Conservation (phyloP, 2,329 filamentous ascomycete species). For the Alternaria infectoria region DNA sequence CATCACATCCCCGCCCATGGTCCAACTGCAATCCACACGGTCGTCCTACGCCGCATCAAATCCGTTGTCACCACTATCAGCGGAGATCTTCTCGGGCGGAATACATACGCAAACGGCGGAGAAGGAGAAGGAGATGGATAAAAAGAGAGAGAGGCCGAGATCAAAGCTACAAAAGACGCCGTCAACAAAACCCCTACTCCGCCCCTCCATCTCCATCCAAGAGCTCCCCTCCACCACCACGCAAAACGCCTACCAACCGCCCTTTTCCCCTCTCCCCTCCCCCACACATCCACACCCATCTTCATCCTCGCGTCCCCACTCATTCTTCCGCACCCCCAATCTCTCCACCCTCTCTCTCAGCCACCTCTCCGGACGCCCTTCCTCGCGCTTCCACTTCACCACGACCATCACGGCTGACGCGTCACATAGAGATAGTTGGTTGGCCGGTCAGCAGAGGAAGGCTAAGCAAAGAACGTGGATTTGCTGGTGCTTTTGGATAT, state of each 20-base stretch:
- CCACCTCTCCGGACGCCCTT: constrained; percentile 31
- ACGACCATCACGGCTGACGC: constrained; percentile 40
- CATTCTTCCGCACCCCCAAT: constrained; percentile 20
- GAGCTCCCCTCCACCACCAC: neutral
- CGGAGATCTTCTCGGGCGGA: neutral
- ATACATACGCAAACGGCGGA: neutral
- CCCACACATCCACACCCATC: neutral
- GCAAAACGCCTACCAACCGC: neutral
- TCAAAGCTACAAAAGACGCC: constrained; percentile 19
- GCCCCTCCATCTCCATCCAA: neutral
- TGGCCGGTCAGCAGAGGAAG: constrained; percentile 58
- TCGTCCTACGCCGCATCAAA: neutral
- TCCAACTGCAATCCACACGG: neutral
- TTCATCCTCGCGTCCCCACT: neutral
- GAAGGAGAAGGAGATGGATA: neutral
- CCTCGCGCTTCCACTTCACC: constrained; percentile 39
- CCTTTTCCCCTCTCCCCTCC: neutral
- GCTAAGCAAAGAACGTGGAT: constrained; percentile 55
- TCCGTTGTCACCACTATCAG: neutral
- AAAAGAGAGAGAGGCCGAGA: neutral
- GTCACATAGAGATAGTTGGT: constrained; percentile 59
- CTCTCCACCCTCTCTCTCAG: constrained; percentile 30
- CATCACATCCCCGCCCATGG: constrained; percentile 12
- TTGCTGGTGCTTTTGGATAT: constrained; percentile 56
- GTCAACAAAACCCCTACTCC: constrained; percentile 12